phyloP scores from a whole-genome alignment of 2,329 filamentous ascomycete species.

The Lizonia empirigonia region DNA sequence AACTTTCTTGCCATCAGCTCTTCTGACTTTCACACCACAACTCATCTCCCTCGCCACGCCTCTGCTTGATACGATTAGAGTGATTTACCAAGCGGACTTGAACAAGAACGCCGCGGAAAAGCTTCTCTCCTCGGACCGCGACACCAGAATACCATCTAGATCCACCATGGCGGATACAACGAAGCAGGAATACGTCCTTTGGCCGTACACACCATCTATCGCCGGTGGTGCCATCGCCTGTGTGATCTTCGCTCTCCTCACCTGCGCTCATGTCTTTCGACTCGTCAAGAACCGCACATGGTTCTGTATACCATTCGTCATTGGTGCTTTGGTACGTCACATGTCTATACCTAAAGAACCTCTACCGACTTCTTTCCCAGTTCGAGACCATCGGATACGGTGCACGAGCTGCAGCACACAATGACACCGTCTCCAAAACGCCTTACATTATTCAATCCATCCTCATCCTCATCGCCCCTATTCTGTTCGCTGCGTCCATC shows the following conservation, averaged over 20 bases:
- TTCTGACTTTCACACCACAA: not conserved
- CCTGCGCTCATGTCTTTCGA: constrained; percentile 51
- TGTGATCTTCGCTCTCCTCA: constrained; percentile 55
- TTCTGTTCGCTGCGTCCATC: constrained; percentile 55
- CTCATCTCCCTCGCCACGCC: too few species aligned
- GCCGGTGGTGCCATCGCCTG: constrained; percentile 55
- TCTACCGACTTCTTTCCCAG: constrained; percentile 13
- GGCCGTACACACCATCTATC: constrained; percentile 54
- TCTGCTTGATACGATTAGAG: too few species aligned
- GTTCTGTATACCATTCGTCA: constrained; percentile 58
- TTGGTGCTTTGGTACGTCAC: constrained; percentile 57
- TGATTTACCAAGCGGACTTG: too few species aligned
- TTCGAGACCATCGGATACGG: constrained; percentile 52
- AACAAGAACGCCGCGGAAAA: not conserved
- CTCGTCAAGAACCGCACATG: constrained; percentile 54
- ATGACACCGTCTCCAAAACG: constrained; percentile 40
- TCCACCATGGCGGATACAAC: constrained; percentile 26
- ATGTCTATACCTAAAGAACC: constrained; percentile 8
- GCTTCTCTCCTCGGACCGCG: not conserved
- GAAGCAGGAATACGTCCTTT: constrained; percentile 32
- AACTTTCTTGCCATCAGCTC: not conserved
- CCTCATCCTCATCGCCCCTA: constrained; percentile 52
- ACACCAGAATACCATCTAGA: not conserved
- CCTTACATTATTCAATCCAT: constrained; percentile 50
- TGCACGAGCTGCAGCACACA: constrained; percentile 29